phyloP scores from a whole-genome alignment of 2,329 filamentous ascomycete species.

The Colletotrichum melonis region DNA sequence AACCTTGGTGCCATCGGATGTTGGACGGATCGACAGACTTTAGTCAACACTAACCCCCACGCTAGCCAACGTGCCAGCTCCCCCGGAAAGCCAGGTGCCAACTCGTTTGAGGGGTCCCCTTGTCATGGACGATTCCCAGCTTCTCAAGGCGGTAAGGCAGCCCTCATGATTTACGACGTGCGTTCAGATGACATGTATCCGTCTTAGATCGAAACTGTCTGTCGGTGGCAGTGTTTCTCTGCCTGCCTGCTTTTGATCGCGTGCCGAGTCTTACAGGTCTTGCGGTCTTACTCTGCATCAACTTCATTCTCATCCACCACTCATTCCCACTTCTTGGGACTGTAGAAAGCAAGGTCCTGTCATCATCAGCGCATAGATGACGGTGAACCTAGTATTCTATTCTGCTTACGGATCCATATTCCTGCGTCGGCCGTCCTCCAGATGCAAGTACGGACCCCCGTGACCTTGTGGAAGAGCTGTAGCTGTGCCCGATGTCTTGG shows the following conservation, averaged over 20 bases:
- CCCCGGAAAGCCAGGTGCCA: background rate
- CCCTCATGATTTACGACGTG: background rate
- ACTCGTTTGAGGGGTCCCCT: background rate
- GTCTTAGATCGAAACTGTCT: background rate
- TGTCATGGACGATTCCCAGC: background rate
- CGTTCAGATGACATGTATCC: background rate
- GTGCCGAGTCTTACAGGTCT: background rate
- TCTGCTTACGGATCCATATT: slow-evolving; percentile 1
- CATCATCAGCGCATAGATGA: slow-evolving; percentile 5
- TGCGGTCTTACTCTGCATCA: background rate
- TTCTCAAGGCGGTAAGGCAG: background rate
- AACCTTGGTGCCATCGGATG: background rate
- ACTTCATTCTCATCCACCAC: background rate
- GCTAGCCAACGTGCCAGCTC: background rate
- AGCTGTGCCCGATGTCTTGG: slow-evolving; percentile 25
- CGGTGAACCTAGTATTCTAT: background rate
- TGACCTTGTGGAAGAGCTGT: slow-evolving; percentile 19
- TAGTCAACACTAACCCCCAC: slow-evolving; percentile 20
- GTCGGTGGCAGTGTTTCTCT: background rate
- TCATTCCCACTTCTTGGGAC: background rate
- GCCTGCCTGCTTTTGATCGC: background rate
- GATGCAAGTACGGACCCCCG: slow-evolving; percentile 4
- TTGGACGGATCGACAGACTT: slow-evolving; percentile 3
- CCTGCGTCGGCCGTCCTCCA: background rate
- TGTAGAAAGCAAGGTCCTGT: background rate